phyloP scores from a whole-genome alignment of 2,329 filamentous ascomycete genomes.

The Colletotrichum chrysophilum region DNA sequence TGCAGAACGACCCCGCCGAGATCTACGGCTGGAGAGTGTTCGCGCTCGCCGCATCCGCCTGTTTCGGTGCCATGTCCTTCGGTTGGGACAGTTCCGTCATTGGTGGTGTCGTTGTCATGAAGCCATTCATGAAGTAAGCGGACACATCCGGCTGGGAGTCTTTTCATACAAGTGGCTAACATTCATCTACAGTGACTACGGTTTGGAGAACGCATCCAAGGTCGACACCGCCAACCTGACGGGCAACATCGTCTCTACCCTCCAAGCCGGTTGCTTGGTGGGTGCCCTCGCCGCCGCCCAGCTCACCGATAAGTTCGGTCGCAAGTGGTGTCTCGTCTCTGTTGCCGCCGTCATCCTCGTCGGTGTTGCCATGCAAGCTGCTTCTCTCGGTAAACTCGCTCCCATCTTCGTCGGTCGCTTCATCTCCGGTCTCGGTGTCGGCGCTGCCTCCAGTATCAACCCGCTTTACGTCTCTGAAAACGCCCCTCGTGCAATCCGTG shows the following conservation, averaged over 20 bases:
- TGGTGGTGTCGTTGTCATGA: constrained; percentile 67
- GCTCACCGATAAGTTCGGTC: constrained; percentile 44
- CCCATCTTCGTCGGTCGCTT: constrained; percentile 68
- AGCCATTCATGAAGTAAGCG: constrained; percentile 57
- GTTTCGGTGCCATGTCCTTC: constrained; percentile 61
- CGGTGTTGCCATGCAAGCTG: constrained; percentile 67
- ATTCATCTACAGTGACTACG: constrained; percentile 47
- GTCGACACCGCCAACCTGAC: constrained; percentile 24
- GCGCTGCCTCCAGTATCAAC: constrained; percentile 46
- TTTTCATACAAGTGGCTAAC: constrained; percentile 37
- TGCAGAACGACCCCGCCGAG: constrained; percentile 69
- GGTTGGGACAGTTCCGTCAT: constrained; percentile 70
- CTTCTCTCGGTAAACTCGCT: constrained; percentile 59
- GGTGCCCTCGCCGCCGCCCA: constrained; percentile 36
- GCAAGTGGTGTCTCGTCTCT: constrained; percentile 53
- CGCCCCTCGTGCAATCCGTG: constrained; percentile 47
- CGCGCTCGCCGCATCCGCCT: constrained; percentile 62
- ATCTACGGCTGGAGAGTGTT: constrained; percentile 74
- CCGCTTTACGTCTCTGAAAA: constrained; percentile 52
- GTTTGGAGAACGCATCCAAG: constrained; percentile 9
- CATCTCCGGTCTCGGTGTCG: constrained; percentile 51
- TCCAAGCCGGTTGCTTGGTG: constrained; percentile 34
- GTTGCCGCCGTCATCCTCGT: constrained; percentile 60
- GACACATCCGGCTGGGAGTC: not conserved
- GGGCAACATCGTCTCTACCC: constrained; percentile 29